Evolutionary conservation across 495 filamentous ascomycete genomes (phyloP), one percentile per base, ranked within the genome.

Genomic region (Friedmanniomyces endolithicus): DNA sequence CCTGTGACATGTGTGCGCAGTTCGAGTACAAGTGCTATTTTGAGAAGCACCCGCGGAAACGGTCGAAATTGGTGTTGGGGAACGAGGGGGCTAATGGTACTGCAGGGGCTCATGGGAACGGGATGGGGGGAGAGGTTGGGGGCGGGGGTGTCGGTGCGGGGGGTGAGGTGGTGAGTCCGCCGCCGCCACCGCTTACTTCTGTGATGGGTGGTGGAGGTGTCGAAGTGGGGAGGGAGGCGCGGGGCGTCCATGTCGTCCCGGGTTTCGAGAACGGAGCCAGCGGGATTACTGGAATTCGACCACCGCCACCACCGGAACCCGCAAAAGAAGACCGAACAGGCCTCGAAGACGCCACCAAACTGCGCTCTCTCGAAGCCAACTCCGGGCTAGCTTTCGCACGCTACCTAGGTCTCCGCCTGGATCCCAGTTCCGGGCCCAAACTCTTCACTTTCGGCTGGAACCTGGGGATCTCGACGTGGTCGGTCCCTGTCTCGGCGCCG

Each of bases 11-110:
- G 25, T 78, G 76, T 59, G 53, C 48, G n/a, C 61, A 68, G 40
- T 77, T 70, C 63, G 71, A 70, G 17, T 78, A 77, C 43, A 61
- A 69, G 24, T 78, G 76, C 57, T 63, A 70, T 56, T 75, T 73
- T 53, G 67, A 63, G 40, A 57, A 54, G 49, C 57, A 63, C 34
- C 50, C 53, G 17, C 57, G 45, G 16, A 57, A 52, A 52, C 60
- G 58, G 3, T 25, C n/a, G 19, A 61, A 61, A 24, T 23, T 61
- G 17, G 58, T 61, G 25, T 53, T 57, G 50, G 8, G n/a, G 11
- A 50, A 39, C 27, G 54, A 58, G 14, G 48, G 48, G 17, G 6
- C 8, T 22, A 31, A 4, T 16, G 23, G 16, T 23, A 6, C 24
- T 31, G 49, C 27, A 17, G 51, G 43, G n/a, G n/a, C n/a, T n/a